These are phyloP conservation scores for Coemansia sp. DNA, from an alignment of 192 early-diverging fungal species.

Conservation along the genomic window DNA sequence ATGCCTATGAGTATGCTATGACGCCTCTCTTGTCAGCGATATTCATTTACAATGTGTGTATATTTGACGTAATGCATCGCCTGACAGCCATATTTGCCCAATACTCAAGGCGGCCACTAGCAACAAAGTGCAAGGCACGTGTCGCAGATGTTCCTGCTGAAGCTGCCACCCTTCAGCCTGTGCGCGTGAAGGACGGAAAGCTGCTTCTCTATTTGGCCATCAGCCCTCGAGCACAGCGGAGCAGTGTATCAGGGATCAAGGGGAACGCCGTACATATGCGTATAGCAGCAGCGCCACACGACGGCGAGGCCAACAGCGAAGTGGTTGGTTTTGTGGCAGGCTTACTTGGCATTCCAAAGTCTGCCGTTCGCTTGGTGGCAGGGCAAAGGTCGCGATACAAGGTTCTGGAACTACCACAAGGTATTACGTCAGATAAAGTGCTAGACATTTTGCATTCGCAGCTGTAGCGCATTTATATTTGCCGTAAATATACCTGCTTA, in stretches of 20 bases:
- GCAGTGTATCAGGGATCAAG: slow-evolving; percentile 8
- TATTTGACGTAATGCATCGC: not conserved
- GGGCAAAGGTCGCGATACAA: slow-evolving; percentile 19
- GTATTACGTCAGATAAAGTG: not conserved
- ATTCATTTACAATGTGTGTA: not conserved
- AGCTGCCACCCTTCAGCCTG: not conserved
- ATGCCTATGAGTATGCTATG: not conserved
- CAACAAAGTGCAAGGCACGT: not conserved
- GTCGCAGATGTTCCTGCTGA: not conserved
- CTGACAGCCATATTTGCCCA: not conserved
- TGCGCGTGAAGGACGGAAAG: not conserved
- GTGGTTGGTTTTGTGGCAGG: slow-evolving; percentile 22
- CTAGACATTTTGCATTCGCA: slow-evolving; percentile 2
- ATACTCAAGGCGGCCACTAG: not conserved
- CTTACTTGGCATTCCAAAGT: slow-evolving; percentile 14
- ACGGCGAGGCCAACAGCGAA: slow-evolving; percentile 38
- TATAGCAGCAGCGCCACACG: slow-evolving; percentile 31
- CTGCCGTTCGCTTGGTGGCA: slow-evolving; percentile 8
- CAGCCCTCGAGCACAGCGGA: slow-evolving; percentile 16
- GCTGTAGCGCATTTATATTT: not conserved
- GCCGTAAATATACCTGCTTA: not conserved
- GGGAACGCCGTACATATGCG: slow-evolving; percentile 9
- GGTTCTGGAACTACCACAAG: slow-evolving; percentile 1
- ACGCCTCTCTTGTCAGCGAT: not conserved
- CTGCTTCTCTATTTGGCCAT: not conserved